Base-by-base conservation (phyloP, 139 green algal species). In the Coelastrella sp. region DNA sequence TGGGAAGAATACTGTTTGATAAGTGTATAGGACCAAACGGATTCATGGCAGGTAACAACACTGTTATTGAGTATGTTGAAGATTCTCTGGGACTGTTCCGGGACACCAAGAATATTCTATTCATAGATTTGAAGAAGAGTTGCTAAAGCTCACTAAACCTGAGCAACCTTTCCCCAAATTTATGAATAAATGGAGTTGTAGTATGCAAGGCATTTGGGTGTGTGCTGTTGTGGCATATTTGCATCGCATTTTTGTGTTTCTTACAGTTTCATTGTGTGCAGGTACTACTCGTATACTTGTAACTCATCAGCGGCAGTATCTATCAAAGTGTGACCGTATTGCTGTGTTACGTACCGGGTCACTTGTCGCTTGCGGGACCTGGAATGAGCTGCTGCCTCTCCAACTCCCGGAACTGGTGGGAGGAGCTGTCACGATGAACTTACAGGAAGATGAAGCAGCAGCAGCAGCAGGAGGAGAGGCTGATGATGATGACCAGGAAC, bases 231-330 rank as follows among this genome's bases (percentile, higher is more conserved):
- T n/a, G n/a, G n/a, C n/a, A n/a, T n/a, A n/a, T n/a, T n/a, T n/a
- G n/a, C n/a, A n/a, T n/a, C n/a, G n/a, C n/a, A n/a, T n/a, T n/a
- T n/a, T n/a, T n/a, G n/a, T n/a, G n/a, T n/a, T n/a, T n/a, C n/a
- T n/a, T n/a, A n/a, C n/a, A n/a, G n/a, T n/a, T n/a, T n/a, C 19
- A 32, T 34, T 27, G 2, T n/a, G 2, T 64, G 57, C 77, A 83
- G 72, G 85, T 53, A 74, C 64, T 63, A 98, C 95, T 0, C 91
- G 95, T 37, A 78, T 98, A 48, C 89, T 98, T 62, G 96, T 97
- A 1, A 98, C 95, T 3, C 96, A 98, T 81, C 95, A 98, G 89
- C 82, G 90, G 23, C 96, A 98, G 85, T 97, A 92, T 89, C 91
- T 98, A 82, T 91, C 94, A 30, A n/a, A 68, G 21, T 95, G 92